Conservation (phyloP, 352 stramenopile species). For the Globisporangium carolinianum region DNA sequence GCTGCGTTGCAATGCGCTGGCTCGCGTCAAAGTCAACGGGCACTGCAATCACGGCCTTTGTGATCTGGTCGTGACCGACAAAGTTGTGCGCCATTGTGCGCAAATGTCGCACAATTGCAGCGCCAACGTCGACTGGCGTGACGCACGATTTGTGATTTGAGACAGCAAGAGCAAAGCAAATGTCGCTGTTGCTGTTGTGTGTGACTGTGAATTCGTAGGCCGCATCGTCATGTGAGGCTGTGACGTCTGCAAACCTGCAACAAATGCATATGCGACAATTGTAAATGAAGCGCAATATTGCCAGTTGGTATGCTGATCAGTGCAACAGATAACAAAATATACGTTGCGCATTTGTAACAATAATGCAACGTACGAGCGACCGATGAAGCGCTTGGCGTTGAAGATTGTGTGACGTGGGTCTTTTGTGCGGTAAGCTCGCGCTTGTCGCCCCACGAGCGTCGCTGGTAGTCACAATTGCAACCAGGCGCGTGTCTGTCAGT, state of each 20-base stretch:
- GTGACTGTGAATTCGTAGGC: conserved; percentile 45
- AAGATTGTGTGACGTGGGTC: conserved; percentile 66
- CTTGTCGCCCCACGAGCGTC: conserved; percentile 38
- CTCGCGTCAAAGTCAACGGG: conserved; percentile 88
- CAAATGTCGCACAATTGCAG: conserved; percentile 35
- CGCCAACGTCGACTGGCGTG: conserved; percentile 37
- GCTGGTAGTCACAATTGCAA: conserved; percentile 12
- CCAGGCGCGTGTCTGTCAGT: background rate
- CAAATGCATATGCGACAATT: background rate
- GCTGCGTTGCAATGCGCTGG: conserved; percentile 82
- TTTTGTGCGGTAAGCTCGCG: conserved; percentile 32
- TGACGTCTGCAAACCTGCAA: conserved; percentile 25
- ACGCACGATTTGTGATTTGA: conserved; percentile 34
- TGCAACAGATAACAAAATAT: no score
- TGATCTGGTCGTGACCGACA: conserved; percentile 60
- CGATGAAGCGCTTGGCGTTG: conserved; percentile 76
- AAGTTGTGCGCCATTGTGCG: conserved; percentile 37
- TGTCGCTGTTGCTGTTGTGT: conserved; percentile 6
- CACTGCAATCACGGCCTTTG: conserved; percentile 86
- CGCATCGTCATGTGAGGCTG: conserved; percentile 11
- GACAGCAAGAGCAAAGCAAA: conserved; percentile 44
- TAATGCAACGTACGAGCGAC: conserved; percentile 14
- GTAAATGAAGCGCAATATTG: background rate
- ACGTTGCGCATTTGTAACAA: no score
- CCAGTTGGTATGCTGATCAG: no score